phyloP scores from a whole-genome alignment of 176 grass and related monocot species.

The Lolium multiflorum region DNA sequence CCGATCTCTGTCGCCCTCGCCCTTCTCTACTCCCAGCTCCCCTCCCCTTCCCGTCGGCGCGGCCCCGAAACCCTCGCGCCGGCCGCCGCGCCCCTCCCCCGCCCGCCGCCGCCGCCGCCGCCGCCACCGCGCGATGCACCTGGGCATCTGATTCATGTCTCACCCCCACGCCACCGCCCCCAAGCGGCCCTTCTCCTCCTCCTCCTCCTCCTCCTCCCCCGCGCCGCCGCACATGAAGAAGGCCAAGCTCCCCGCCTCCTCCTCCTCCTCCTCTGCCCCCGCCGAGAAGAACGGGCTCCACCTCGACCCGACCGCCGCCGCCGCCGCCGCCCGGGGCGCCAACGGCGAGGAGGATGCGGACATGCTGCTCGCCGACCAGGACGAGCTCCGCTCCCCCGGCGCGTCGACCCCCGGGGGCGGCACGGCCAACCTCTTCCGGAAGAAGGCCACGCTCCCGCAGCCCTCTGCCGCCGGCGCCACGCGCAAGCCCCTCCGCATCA shows the following conservation, averaged over 20 bases:
- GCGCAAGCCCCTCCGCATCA: conserved; percentile 94
- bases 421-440: conserved; percentile 85
- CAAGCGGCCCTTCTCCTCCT: conserved; percentile 54
- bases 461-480: conserved; percentile 51
- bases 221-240: conserved; percentile 67
- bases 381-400: conserved; percentile 45
- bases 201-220: conserved; percentile 40
- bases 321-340: conserved; percentile 24
- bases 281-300: conserved; percentile 72
- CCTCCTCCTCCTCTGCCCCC: conserved; percentile 36
- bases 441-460: conserved; percentile 93
- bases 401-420: conserved; percentile 49
- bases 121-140: conserved; percentile 48
- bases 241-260: conserved; percentile 43
- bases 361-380: conserved; percentile 75
- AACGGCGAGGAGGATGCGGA: conserved; percentile 63
- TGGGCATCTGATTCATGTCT: conserved; percentile 66
- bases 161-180: conserved; percentile 59
- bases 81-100: conserved; percentile 17
- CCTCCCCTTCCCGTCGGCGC: conserved; percentile 36
- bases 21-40: conserved; percentile 26
- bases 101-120: not conserved
- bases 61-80: conserved; percentile 37
- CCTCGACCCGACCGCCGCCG: conserved; percentile 32
- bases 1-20: conserved; percentile 53